Conservation (phyloP, 441 rosid species). For the Pelargonium fulgidum region DNA sequence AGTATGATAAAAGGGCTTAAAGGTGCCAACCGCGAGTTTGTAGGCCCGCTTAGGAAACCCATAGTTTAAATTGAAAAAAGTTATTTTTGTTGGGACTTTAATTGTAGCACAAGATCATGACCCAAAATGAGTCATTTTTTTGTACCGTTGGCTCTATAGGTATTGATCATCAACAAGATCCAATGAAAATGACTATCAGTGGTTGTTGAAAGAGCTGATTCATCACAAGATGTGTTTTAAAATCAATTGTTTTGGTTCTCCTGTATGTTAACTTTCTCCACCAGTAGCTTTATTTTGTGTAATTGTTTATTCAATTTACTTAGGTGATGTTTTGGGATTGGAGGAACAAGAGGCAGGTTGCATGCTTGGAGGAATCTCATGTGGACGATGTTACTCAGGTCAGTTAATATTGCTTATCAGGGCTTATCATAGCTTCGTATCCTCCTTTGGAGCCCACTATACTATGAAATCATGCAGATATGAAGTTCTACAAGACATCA, state of each 20-base stretch:
- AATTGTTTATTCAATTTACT: slow-evolving; percentile 13
- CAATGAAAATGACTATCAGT: no score
- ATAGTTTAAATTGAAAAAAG: no score
- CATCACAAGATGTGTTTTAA: not conserved
- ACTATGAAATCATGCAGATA: not conserved
- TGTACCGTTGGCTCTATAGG: not conserved
- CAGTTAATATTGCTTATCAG: not conserved
- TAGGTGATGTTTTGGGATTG: slow-evolving; percentile 91
- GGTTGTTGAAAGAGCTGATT: not conserved
- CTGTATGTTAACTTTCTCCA: not conserved
- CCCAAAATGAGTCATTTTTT: not conserved
- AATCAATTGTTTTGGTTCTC: not conserved
- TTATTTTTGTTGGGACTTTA: not conserved
- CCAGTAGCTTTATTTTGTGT: not conserved
- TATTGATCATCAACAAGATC: not conserved
- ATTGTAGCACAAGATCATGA: not conserved
- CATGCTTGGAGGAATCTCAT: slow-evolving; percentile 85
- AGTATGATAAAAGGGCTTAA: no score
- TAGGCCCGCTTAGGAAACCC: no score
- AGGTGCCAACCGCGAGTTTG: no score
- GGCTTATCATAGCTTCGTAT: not conserved
- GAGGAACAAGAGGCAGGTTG: slow-evolving; percentile 87
- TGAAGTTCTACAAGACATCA: not conserved
- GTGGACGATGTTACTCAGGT: slow-evolving; percentile 92
- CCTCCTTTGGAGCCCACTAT: not conserved